phyloP scores from a whole-genome alignment of 768 basidiomycete species.

The Trametes meyenii region DNA sequence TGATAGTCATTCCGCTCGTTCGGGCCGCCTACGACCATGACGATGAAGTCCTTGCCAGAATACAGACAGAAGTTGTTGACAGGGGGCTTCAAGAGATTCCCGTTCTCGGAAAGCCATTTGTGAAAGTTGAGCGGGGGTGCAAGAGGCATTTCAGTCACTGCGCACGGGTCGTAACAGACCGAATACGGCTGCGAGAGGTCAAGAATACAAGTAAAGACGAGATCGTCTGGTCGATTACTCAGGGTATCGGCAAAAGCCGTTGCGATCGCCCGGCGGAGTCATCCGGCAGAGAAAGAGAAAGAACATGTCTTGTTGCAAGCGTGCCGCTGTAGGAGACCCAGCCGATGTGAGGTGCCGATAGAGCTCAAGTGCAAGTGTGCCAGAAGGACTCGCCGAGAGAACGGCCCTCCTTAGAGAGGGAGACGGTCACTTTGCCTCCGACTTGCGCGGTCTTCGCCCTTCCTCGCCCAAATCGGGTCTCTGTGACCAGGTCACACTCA shows the following conservation, averaged over 20 bases:
- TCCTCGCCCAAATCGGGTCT: no score
- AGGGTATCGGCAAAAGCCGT: conserved; percentile 19
- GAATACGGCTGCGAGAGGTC: not conserved
- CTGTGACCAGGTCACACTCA: no score
- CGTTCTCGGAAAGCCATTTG: conserved; percentile 85
- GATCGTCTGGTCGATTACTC: conserved; percentile 11
- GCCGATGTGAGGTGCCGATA: not conserved
- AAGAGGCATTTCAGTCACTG: conserved; percentile 60
- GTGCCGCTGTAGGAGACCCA: no score
- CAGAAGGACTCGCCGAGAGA: no score
- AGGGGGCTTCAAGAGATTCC: conserved; percentile 81
- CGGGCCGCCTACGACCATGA: conserved; percentile 97
- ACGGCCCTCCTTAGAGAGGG: no score
- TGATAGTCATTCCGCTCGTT: conserved; percentile 96
- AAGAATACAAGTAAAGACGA: not conserved
- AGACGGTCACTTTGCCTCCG: no score
- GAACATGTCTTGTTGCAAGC: no score
- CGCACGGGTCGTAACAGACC: not conserved
- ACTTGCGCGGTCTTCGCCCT: no score
- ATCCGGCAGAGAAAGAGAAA: no score
- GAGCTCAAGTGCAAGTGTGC: not conserved
- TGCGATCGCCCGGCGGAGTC: not conserved
- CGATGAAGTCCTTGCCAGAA: conserved; percentile 80
- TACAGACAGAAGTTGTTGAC: conserved; percentile 92
- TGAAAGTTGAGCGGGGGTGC: conserved; percentile 85